A percentile compares a stretch with the other conserved stretches of the same genome.
These are phyloP conservation scores for Aureobasidium leucospermi DNA, from an alignment of 2,329 filamentous ascomycete genomes.

Conservation along the genomic window DNA sequence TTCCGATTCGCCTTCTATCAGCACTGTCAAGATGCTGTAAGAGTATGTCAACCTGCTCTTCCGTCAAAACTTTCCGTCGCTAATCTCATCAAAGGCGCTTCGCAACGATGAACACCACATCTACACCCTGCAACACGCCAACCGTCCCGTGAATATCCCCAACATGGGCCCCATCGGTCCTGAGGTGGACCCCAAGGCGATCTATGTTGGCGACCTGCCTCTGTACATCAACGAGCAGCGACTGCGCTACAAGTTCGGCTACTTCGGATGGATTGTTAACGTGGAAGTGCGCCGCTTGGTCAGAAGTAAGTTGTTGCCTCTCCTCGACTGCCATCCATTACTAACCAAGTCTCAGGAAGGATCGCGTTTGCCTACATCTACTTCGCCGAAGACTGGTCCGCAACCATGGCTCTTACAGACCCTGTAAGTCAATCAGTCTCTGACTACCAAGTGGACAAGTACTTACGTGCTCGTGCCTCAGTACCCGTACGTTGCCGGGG, in stretches of 20 bases:
- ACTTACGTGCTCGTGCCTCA: neutral
- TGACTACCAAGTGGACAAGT: neutral
- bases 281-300: neutral
- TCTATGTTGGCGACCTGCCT: slow-evolving; percentile 14
- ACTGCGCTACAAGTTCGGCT: slow-evolving; percentile 2
- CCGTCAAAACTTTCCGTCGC: neutral
- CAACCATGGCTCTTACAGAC: neutral
- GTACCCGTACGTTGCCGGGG: neutral
- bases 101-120: neutral
- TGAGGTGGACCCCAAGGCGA: neutral
- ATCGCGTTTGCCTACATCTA: neutral
- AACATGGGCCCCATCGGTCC: neutral
- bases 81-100: neutral
- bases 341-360: neutral
- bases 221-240: neutral
- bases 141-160: neutral
- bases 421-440: neutral
- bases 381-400: neutral
- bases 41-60: slow-evolving; percentile 19
- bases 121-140: neutral
- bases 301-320: neutral
- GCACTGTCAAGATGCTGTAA: slow-evolving; percentile 23
- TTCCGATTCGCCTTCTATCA: slow-evolving; percentile 24
- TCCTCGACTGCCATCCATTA: neutral
- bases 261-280: slow-evolving; percentile 7